Percentiles rank a stretch among this genome's conserved stretches.
phyloP scores from a whole-genome alignment of 352 stramenopile species.

The Globisporangium uncinulatum region DNA sequence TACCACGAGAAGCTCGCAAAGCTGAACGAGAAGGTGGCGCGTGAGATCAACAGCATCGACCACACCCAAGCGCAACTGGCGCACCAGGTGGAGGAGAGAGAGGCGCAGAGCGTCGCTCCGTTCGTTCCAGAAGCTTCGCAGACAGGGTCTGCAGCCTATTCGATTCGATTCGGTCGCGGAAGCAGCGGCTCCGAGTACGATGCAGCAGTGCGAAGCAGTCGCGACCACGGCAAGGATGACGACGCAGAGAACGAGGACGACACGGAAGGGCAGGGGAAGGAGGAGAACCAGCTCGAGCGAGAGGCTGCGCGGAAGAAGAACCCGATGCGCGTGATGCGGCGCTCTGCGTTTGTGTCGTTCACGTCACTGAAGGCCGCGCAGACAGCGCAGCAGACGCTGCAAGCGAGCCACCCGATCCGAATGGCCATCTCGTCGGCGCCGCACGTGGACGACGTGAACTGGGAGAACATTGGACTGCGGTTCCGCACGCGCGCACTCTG shows the following conservation, averaged over 20 bases:
- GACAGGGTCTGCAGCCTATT: conserved; percentile 3
- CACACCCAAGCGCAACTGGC: conserved; percentile 46
- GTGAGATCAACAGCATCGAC: conserved; percentile 62
- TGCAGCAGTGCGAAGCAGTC: background rate
- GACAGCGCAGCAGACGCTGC: conserved; percentile 61
- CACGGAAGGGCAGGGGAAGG: conserved; percentile 20
- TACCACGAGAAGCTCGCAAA: conserved; percentile 47
- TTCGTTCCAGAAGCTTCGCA: conserved; percentile 5
- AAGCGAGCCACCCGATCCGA: conserved; percentile 46
- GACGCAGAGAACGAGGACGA: conserved; percentile 11
- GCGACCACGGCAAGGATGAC: conserved; percentile 13
- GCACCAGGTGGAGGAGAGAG: conserved; percentile 25
- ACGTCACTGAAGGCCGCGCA: conserved; percentile 66
- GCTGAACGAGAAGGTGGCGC: conserved; percentile 52
- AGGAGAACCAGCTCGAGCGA: conserved; percentile 44
- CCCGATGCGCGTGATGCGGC: conserved; percentile 61
- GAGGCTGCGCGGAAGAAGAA: conserved; percentile 37
- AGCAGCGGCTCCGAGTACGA: conserved; percentile 1
- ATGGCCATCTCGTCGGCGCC: conserved; percentile 52
- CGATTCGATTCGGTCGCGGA: conserved; percentile 2
- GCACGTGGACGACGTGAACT: conserved; percentile 64
- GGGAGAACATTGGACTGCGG: conserved; percentile 61
- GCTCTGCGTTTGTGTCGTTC: conserved; percentile 74
- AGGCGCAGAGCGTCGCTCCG: conserved; percentile 14
- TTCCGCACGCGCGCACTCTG: conserved; percentile 47